Conservation (phyloP, 2,329 filamentous ascomycete genomes). For the Aspergillus tanneri region DNA sequence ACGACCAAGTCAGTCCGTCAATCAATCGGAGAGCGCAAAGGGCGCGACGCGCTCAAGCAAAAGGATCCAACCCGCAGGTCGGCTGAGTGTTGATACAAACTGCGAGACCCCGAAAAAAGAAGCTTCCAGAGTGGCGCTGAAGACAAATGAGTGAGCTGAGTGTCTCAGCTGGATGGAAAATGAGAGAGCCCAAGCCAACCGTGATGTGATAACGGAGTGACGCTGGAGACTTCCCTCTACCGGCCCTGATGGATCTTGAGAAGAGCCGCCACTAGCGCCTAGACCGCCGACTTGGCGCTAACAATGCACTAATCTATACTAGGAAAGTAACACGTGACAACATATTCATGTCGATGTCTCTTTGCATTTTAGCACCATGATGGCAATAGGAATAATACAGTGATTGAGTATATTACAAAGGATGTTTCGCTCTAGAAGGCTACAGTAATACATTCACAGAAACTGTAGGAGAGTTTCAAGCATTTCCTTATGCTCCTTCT, state of each 20-base stretch:
- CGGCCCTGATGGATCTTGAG: slow-evolving; percentile 33
- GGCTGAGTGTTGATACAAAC: slow-evolving; percentile 13
- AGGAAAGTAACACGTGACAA: slow-evolving; percentile 23
- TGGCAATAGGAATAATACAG: not conserved
- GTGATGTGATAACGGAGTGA: slow-evolving; percentile 25
- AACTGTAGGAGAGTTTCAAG: slow-evolving; percentile 57
- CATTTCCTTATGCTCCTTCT: slow-evolving; percentile 62
- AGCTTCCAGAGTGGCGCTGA: not conserved
- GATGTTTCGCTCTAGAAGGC: not conserved
- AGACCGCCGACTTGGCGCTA: slow-evolving; percentile 25
- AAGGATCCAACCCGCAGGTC: slow-evolving; percentile 20
- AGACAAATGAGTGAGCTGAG: slow-evolving; percentile 19
- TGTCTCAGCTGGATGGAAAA: slow-evolving; percentile 28
- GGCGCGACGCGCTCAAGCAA: slow-evolving; percentile 28
- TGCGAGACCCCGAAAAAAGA: slow-evolving; percentile 7
- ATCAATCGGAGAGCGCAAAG: slow-evolving; percentile 19
- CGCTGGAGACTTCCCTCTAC: slow-evolving; percentile 22
- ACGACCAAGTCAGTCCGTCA: slow-evolving; percentile 5
- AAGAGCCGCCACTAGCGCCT: slow-evolving; percentile 33
- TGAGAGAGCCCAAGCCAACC: slow-evolving; percentile 25
- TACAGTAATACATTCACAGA: slow-evolving; percentile 21
- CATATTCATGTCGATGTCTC: slow-evolving; percentile 2
- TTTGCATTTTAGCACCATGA: not conserved
- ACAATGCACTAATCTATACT: slow-evolving; percentile 11
- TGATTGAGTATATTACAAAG: slow-evolving; percentile 1